Conservation (phyloP, 1,284 basidiomycete species). For the Cystodermella granulosa region DNA sequence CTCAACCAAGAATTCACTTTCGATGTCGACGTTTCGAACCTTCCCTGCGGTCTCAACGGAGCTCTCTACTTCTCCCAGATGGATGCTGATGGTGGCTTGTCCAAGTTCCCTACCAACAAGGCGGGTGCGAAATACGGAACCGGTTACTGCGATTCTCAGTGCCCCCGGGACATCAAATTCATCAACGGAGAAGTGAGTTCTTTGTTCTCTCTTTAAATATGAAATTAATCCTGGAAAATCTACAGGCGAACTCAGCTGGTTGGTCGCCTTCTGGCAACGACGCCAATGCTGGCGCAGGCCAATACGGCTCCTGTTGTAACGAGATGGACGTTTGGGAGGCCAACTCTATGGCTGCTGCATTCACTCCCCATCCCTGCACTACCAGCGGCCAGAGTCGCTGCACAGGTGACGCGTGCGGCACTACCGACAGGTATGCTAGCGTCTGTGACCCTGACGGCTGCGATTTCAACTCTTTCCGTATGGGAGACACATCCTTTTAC, state of each 20-base stretch:
- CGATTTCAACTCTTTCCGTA: slow-evolving; percentile 4
- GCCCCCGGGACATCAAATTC: slow-evolving; percentile 1
- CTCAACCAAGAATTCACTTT: background rate
- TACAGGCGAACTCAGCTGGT: background rate
- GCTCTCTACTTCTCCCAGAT: slow-evolving; percentile 1
- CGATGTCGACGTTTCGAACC: background rate
- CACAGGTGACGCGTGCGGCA: background rate
- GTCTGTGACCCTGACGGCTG: slow-evolving; percentile 1
- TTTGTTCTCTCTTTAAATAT: background rate
- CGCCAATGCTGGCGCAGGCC: background rate
- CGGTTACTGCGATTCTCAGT: slow-evolving; percentile 1
- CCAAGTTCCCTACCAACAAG: slow-evolving; percentile 1
- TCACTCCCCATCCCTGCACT: background rate
- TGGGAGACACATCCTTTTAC: background rate
- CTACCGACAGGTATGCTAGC: background rate
- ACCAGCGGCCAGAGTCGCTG: background rate
- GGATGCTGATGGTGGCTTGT: slow-evolving; percentile 1
- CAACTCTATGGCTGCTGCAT: slow-evolving; percentile 1
- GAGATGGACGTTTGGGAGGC: slow-evolving; percentile 1
- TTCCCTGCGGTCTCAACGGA: slow-evolving; percentile 1
- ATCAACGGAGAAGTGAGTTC: slow-evolving; percentile 1
- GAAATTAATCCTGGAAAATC: background rate
- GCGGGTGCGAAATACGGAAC: slow-evolving; percentile 2
- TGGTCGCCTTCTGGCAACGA: background rate
- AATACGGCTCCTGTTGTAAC: background rate